phyloP scores from a whole-genome alignment of 148 eudicot genomes.

The Cornus kousa region DNA sequence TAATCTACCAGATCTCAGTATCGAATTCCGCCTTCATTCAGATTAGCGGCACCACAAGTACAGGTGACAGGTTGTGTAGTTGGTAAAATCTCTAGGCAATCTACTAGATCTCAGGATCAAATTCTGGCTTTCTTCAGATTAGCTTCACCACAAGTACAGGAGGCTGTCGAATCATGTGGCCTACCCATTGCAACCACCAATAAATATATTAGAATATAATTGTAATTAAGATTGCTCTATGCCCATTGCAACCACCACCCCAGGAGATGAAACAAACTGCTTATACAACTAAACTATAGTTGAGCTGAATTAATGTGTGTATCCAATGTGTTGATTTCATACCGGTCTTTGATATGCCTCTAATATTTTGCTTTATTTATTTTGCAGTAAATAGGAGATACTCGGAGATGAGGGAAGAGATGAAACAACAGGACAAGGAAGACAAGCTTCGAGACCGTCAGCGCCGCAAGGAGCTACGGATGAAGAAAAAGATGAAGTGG shows the following conservation, averaged over 20 bases:
- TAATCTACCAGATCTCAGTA: too few relatives aligned
- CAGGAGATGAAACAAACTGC: neutral
- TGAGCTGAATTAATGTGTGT: neutral
- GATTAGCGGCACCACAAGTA: too few relatives aligned
- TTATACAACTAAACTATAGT: too few relatives aligned
- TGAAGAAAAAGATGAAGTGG: slow-evolving; percentile 61
- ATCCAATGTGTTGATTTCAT: neutral
- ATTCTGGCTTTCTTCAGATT: too few relatives aligned
- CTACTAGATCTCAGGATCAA: too few relatives aligned
- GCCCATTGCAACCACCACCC: neutral
- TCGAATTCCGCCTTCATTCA: too few relatives aligned
- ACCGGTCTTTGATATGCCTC: neutral
- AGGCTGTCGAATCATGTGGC: too few relatives aligned
- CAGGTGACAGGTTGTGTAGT: too few relatives aligned
- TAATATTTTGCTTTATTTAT: neutral
- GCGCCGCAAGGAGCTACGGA: slow-evolving; percentile 63
- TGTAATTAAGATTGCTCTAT: neutral
- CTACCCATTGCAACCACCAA: too few relatives aligned
- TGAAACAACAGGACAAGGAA: slow-evolving; percentile 58
- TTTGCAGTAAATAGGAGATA: slow-evolving; percentile 54
- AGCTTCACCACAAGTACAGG: too few relatives aligned
- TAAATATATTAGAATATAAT: too few relatives aligned
- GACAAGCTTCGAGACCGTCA: slow-evolving; percentile 70
- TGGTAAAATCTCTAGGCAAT: too few relatives aligned
- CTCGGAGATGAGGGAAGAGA: slow-evolving; percentile 44